These are phyloP conservation scores for Puya raimondii DNA, from an alignment of 176 grass and related monocot genomes.

Conservation along the genomic window DNA sequence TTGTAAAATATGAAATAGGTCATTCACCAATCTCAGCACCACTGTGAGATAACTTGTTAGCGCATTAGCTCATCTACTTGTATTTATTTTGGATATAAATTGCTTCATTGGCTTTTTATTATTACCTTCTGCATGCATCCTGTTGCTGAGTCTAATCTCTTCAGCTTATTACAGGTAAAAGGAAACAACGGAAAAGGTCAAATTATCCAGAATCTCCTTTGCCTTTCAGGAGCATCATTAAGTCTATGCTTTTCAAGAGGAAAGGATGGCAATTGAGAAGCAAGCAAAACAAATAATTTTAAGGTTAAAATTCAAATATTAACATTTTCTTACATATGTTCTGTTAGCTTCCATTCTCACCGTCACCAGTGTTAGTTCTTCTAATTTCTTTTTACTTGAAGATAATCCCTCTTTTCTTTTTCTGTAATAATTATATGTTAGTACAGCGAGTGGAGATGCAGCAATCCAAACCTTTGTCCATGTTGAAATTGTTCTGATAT, in stretches of 20 bases:
- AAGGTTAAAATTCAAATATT: slow-evolving; percentile 16
- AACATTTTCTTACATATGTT: neutral
- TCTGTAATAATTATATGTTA: no score
- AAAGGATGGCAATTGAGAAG: slow-evolving; percentile 44
- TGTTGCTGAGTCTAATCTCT: slow-evolving; percentile 12
- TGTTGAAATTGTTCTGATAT: no score
- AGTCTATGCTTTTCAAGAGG: slow-evolving; percentile 47
- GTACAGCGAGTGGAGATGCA: no score
- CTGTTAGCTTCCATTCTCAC: neutral
- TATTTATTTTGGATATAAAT: neutral
- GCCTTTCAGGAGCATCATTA: slow-evolving; percentile 56
- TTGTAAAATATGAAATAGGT: no score
- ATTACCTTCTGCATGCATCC: slow-evolving; percentile 4
- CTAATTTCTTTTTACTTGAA: neutral
- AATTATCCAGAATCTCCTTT: slow-evolving; percentile 25
- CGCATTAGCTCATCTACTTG: neutral
- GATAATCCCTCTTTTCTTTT: no score
- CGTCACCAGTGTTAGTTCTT: neutral
- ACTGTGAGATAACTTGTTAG: no score
- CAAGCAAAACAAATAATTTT: slow-evolving; percentile 15
- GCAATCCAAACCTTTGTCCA: no score
- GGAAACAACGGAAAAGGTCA: slow-evolving; percentile 26
- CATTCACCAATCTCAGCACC: no score
- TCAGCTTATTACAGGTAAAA: slow-evolving; percentile 43
- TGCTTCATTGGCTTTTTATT: neutral